Evolutionary conservation across 2,329 filamentous ascomycete species (phyloP).

Genomic region (Penicillium psychrosexuale): DNA sequence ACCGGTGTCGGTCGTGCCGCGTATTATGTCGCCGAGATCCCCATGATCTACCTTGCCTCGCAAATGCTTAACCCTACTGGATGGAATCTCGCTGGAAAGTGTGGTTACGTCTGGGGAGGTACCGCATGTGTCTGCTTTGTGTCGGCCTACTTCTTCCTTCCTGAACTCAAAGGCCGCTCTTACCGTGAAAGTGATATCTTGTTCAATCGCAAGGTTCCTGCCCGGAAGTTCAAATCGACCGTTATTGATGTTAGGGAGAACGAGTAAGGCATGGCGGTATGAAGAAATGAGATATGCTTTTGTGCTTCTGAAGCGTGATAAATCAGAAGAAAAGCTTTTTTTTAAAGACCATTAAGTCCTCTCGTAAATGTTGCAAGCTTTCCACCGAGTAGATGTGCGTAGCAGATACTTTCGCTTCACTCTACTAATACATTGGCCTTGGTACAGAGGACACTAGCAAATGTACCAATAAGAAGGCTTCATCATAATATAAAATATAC

Average conservation of each 20-base stretch:
- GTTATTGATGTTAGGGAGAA: conserved; percentile 45
- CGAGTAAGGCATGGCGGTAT: conserved; percentile 26
- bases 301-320: neutral
- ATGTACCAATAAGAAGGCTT: neutral
- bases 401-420: neutral
- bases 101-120: conserved; percentile 49
- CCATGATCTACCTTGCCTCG: conserved; percentile 43
- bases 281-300: neutral
- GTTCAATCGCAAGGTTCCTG: conserved; percentile 44
- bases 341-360: neutral
- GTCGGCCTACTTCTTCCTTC: conserved; percentile 44
- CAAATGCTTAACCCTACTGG: conserved; percentile 42
- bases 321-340: neutral
- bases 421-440: neutral
- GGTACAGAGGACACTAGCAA: neutral
- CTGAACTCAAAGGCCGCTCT: conserved; percentile 47
- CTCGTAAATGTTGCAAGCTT: neutral
- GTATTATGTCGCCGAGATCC: conserved; percentile 45
- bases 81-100: conserved; percentile 46
- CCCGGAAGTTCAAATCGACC: conserved; percentile 47
- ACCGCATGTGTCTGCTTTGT: conserved; percentile 44
- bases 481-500: neutral
- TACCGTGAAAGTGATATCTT: conserved; percentile 48
- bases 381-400: neutral
- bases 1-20: conserved; percentile 41